These are phyloP conservation scores for Grammothele lineata DNA, from an alignment of 768 basidiomycete genomes.

Conservation along the genomic window DNA sequence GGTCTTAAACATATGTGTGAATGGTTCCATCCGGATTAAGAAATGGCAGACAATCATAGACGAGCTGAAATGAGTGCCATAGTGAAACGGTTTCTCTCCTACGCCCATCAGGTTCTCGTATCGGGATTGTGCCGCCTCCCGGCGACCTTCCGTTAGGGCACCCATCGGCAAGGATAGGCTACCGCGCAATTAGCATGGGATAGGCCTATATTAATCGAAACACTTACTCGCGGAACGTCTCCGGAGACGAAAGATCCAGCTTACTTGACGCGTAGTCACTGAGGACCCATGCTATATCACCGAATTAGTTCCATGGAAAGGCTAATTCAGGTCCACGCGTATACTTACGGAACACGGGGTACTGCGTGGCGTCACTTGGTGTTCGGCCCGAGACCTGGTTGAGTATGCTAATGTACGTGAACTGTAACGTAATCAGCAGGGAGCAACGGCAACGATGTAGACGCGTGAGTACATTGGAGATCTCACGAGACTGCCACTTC, in stretches of 20 bases:
- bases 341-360: conserved; percentile 79
- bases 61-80: conserved; percentile 93
- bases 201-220: not conserved
- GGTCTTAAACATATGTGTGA: conserved; percentile 93
- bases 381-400: conserved; percentile 93
- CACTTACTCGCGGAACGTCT: conserved; percentile 70
- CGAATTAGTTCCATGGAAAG: not conserved
- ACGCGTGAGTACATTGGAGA: conserved; percentile 76
- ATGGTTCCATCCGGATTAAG: conserved; percentile 84
- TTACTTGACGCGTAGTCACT: conserved; percentile 74
- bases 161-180: conserved; percentile 91
- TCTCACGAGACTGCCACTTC: conserved; percentile 86
- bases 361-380: conserved; percentile 92
- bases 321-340: not conserved
- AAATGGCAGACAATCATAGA: conserved; percentile 98
- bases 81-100: conserved; percentile 85
- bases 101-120: conserved; percentile 76
- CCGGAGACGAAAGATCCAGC: conserved; percentile 58
- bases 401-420: conserved; percentile 82
- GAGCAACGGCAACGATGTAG: too few relatives aligned
- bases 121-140: conserved; percentile 70
- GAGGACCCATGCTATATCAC: conserved; percentile 75
- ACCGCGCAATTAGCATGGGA: not conserved
- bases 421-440: conserved; percentile 40
- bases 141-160: conserved; percentile 69